Base-by-base conservation (phyloP, 495 filamentous ascomycete genomes). In the Cercophora sp. region DNA sequence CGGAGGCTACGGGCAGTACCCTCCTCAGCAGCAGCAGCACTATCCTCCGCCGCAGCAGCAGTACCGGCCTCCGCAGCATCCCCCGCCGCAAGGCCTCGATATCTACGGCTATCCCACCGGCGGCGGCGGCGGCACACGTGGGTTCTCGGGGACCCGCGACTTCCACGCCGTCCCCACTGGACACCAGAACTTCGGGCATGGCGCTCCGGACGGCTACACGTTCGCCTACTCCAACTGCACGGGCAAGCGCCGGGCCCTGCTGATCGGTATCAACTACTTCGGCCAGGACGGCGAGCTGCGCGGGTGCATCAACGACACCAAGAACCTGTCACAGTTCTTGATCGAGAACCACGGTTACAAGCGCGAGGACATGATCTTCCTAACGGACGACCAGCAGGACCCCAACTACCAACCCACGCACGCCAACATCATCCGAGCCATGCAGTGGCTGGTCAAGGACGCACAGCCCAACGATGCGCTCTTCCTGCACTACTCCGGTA, bases 181-280 rank as follows among this genome's bases (percentile, higher is more conserved):
- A n/a, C 50, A 59, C 5, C 71, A 75, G 58, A 55, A 72, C 51
- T 78, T 78, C 50, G 75, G 73, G 46, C 69, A 75, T 52, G 75
- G 75, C 13, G 74, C 74, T 9, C 75, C 75, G 3, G 52, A 66
- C 18, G 70, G 61, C 11, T 78, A 77, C 51, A 74, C 67, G 13
- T 96, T 89, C 74, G 85, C 91, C 70, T 96, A 95, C 72, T 94
- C 89, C 32, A 80, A 85, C 53, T 96, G 91, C 68, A 87, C 86
- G 8, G 91, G 91, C 16, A 82, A 82, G 59, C 79, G 91, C 57
- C 93, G 91, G 77, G 91, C 91, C 11, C 70, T 96, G 29, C 67
- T 96, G 60, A 94, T 96, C 51, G 91, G 91, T 39, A 92, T 96
- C 75, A 96, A 96, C 72, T 96, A 96, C 69, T 90, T 94, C 52